Base-by-base conservation (phyloP, 1,284 basidiomycete species). In the Cutaneotrichosporon sp. region DNA sequence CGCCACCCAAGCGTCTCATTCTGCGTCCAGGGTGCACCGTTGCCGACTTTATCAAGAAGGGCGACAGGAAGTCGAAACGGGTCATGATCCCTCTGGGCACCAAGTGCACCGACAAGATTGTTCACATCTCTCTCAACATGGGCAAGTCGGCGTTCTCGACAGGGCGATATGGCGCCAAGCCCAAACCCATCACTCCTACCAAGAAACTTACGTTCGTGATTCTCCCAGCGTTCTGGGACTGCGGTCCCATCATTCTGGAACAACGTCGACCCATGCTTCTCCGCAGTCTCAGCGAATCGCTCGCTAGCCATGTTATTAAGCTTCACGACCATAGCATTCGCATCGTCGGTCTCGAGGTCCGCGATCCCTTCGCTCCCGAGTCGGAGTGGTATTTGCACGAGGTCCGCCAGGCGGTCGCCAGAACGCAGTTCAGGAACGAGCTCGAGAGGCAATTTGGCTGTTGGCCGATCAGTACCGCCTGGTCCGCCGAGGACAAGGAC, bases 271-370 rank as follows among this genome's bases (percentile, higher is more conserved):
- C 9, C 8, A 18, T 3, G 1, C 32, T 42, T 10, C 13, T 30
- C 4, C 13, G 36, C 36, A 18, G 14, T 18, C 34, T 56, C 46
- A 10, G 26, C 16, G 26, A 16, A 18, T 21, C 56, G 26, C 22
- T 49, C 18, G 7, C 34, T 5, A 10, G 26, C 22, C 30, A 13
- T 30, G 18, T 21, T 30, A 6, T 21, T 30, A 30, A 36, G 13
- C 8, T 49, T 1, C 8, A 16, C 22, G 26, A 38, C 14, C 58
- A 53, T 18, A 34, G 14, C 13, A 34, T 56, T 5, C 47, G 46
- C 1, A 56, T 65, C 13, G 64, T 65, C 21, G 64, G 64, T 8
- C 38, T 65, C 5, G 64, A 65, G 21, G 32, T 60, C 21, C 21
- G 36, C 34, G 58, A 59, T 38, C 61, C 64, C 3, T 62, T 52